Evolutionary conservation across 306 rosid genomes (phyloP).

Genomic region (Mucuna pruriens): DNA sequence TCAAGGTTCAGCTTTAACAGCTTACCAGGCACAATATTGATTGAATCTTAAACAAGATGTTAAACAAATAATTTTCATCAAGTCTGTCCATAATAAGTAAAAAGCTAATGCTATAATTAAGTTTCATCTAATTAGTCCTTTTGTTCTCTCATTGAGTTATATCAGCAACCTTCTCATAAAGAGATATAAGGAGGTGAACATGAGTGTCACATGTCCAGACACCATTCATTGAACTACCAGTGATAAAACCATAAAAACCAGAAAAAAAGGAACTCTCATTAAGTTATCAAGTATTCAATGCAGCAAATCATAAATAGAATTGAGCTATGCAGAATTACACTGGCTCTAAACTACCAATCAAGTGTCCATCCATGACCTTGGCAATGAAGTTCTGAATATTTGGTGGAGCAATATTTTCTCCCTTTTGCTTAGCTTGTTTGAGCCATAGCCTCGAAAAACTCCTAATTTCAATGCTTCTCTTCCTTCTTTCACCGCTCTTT

Average conservation of each 20-base stretch:
- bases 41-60: no score
- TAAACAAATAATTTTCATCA: no score
- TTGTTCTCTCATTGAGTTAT: no score
- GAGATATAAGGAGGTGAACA: no score
- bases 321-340: constrained; percentile 1
- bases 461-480: constrained; percentile 65
- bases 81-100: no score
- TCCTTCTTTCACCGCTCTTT: constrained; percentile 62
- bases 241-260: constrained; percentile 7
- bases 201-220: no score
- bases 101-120: no score
- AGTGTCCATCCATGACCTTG: constrained; percentile 65
- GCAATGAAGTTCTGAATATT: constrained; percentile 70
- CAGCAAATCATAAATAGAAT: constrained; percentile 3
- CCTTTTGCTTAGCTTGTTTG: constrained; percentile 58
- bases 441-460: constrained; percentile 52
- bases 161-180: no score
- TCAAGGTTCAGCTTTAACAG: no score
- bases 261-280: neutral
- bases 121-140: no score
- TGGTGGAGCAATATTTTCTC: constrained; percentile 66
- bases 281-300: neutral
- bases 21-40: no score
- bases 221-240: neutral
- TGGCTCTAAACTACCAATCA: constrained; percentile 38